These are phyloP conservation scores for Solanum pinnatisectum DNA, from an alignment of 257 asterid species.

Conservation along the genomic window DNA sequence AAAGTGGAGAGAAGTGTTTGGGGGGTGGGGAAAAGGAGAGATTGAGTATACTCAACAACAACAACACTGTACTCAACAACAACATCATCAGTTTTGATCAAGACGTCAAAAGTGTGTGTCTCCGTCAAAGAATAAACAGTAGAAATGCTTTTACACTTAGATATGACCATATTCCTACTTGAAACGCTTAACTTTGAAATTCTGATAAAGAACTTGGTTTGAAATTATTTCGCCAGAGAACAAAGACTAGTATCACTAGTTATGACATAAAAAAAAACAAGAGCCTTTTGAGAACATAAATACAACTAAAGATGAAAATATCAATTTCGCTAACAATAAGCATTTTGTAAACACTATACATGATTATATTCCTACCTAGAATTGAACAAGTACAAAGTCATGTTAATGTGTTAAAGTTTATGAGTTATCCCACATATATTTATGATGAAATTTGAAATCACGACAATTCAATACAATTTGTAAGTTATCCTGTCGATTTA, in stretches of 20 bases:
- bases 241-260: not conserved
- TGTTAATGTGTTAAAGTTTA: not conserved
- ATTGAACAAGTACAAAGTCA: not conserved
- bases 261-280: not conserved
- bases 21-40: too few relatives aligned
- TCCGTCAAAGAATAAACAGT: rapidly evolving
- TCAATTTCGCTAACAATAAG: not conserved
- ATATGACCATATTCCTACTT: too few relatives aligned
- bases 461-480: not conserved
- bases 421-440: not conserved
- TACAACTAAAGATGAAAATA: too few relatives aligned
- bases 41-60: not conserved
- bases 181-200: not conserved
- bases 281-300: not conserved
- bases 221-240: not conserved
- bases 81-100: not conserved
- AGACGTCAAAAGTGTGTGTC: not conserved
- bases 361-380: not conserved
- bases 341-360: too few relatives aligned
- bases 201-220: rapidly evolving
- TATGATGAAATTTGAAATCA: not conserved
- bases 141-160: not conserved
- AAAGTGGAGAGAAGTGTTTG: too few relatives aligned
- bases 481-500: not conserved
- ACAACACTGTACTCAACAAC: too few relatives aligned